Base-by-base conservation (phyloP, 176 grass and related monocot species). In the Oryza glaberrima region DNA sequence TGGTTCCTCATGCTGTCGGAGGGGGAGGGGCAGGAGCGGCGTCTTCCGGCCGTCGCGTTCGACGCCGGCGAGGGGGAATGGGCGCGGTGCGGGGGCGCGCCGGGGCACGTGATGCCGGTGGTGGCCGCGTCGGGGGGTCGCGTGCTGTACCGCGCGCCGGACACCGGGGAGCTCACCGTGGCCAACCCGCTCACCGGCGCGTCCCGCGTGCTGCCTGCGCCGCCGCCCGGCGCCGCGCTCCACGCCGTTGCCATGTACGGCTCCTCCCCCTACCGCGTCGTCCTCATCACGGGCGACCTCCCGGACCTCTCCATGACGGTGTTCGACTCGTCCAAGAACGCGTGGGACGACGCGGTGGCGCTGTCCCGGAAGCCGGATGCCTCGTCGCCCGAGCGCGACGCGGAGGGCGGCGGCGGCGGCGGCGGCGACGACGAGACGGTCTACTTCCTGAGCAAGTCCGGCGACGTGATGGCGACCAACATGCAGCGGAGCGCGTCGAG, bases 1-100 rank as follows among this genome's bases (percentile, higher is more conserved):
- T 99, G 91, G 93, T 96, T 99, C 68, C 93, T 99, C 81, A 92
- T 99, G 91, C 88, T 96, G 6, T 67, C 88, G 13, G 88, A 75
- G 6, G 65, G 71, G 20, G 23, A 80, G 4, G 73, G 80, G 26
- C 67, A 20, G 11, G 60, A 11, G 82, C 68, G 36, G 0, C 36
- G 36, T 41, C 40, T 7, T 77, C 82, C 60, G 54, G 22, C 69
- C 80, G 70, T 68, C 30, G 89, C 82, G 5, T 91, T 87, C 76
- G 89, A 91, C 81, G 67, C 81, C 9, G 89, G 41, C 49, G 85
- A 80, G 70, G 75, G 52, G 22, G 3, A 64, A 12, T 91, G 85
- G 89, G 76, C 85, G 61, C 61, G 70, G 72, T 54, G 87, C 90
- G 49, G n/a, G 26, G 56, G 69, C 70, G 35, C 80, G 38, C 61